phyloP scores from a whole-genome alignment of 164 flowering plant species.

The Dillenia turbinata region DNA sequence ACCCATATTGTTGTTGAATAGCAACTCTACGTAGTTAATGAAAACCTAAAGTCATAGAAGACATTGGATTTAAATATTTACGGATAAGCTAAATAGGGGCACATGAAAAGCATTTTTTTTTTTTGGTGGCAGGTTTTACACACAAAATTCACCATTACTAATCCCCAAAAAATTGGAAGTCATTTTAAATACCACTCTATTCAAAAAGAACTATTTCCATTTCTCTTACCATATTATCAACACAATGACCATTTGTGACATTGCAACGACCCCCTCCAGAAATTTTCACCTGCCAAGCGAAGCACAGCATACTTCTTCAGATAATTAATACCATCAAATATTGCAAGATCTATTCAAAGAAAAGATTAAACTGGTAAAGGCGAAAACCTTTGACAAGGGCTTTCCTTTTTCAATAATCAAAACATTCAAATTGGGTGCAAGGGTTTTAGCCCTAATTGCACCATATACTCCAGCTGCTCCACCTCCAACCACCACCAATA shows the following conservation, averaged over 20 bases:
- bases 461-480: slow-evolving; percentile 87
- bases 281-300: slow-evolving; percentile 61
- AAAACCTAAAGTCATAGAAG: too few species aligned
- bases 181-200: too few species aligned
- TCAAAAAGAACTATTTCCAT: not conserved
- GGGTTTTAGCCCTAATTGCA: slow-evolving; percentile 69
- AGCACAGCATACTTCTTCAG: not conserved
- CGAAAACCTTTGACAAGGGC: slow-evolving; percentile 72
- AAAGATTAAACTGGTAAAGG: not conserved
- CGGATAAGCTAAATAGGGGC: too few species aligned
- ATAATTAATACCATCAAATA: not conserved
- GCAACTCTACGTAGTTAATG: too few species aligned
- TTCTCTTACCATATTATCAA: slow-evolving; percentile 57
- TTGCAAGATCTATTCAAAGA: too few species aligned
- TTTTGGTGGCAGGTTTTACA: too few species aligned
- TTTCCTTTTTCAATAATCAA: slow-evolving; percentile 81
- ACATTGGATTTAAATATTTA: too few species aligned
- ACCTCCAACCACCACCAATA: slow-evolving; percentile 76
- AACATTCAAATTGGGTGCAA: slow-evolving; percentile 68
- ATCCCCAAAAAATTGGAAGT: too few species aligned
- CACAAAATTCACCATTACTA: too few species aligned
- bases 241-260: slow-evolving; percentile 88
- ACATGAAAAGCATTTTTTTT: too few species aligned
- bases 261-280: slow-evolving; percentile 99
- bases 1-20: too few species aligned